phyloP scores from a whole-genome alignment of 306 rosid genomes.

The Ormosia emarginata region DNA sequence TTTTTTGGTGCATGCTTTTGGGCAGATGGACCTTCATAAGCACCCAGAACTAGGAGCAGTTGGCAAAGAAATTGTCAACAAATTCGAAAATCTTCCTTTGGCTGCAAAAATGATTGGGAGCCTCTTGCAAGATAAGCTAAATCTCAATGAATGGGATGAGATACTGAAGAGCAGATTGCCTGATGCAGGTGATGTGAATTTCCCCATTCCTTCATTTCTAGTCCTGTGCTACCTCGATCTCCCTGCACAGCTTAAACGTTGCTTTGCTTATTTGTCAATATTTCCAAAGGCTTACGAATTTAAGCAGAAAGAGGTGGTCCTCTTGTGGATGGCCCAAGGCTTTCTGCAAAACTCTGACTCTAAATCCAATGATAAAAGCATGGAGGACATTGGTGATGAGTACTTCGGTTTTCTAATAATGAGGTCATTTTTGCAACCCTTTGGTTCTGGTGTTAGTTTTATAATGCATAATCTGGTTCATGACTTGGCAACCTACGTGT shows the following conservation, averaged over 20 bases:
- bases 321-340: slow-evolving; percentile 42
- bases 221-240: slow-evolving; percentile 19
- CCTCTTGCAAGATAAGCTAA: slow-evolving; percentile 31
- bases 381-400: slow-evolving; percentile 37
- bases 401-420: slow-evolving; percentile 27
- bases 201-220: slow-evolving; percentile 29
- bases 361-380: not conserved
- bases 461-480: slow-evolving; percentile 35
- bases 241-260: slow-evolving; percentile 20
- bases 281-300: slow-evolving; percentile 21
- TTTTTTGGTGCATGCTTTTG: slow-evolving; percentile 43
- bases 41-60: slow-evolving; percentile 29
- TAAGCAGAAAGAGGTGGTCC: not conserved
- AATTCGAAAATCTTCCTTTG: slow-evolving; percentile 44
- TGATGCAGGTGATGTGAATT: slow-evolving; percentile 33
- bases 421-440: slow-evolving; percentile 32
- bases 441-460: slow-evolving; percentile 20
- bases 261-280: slow-evolving; percentile 19
- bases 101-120: slow-evolving; percentile 48
- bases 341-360: not conserved
- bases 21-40: slow-evolving; percentile 9
- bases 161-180: slow-evolving; percentile 28
- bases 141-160: slow-evolving; percentile 41
- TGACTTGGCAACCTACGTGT: slow-evolving; percentile 31
- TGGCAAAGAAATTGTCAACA: slow-evolving; percentile 39